Conservation (phyloP, 345 rosid genomes). For the Mallotus nudiflorus region DNA sequence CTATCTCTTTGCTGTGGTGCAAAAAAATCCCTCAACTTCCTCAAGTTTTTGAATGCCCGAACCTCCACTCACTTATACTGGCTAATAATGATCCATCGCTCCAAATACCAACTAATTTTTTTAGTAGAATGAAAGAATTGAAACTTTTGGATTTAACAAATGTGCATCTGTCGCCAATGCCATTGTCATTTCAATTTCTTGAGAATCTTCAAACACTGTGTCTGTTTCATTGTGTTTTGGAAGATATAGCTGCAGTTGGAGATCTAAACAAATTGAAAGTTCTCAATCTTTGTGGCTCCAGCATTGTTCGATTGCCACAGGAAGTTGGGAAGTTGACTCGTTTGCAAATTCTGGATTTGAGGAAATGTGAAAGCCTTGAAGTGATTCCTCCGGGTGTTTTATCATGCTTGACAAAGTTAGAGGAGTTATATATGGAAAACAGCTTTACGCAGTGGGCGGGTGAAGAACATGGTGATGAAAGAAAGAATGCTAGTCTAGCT, state of each 20-base stretch:
- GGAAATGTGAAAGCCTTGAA: constrained; percentile 10
- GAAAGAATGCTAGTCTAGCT: no score
- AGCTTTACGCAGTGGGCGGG: constrained; percentile 24
- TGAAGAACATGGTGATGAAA: no score
- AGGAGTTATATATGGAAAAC: constrained; percentile 22
- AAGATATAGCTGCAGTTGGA: constrained; percentile 15
- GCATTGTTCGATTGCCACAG: constrained; percentile 12
- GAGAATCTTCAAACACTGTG: constrained; percentile 14
- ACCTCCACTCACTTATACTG: constrained; percentile 12
- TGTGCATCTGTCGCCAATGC: neutral
- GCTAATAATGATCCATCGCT: neutral
- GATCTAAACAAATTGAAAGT: constrained; percentile 18
- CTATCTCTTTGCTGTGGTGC: neutral
- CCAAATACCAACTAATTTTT: constrained; percentile 17
- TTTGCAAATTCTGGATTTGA: constrained; percentile 24
- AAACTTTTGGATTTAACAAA: constrained; percentile 18
- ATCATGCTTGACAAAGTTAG: constrained; percentile 10
- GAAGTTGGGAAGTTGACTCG: constrained; percentile 19
- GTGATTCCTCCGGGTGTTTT: constrained; percentile 19
- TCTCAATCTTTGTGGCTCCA: constrained; percentile 3
- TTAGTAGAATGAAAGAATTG: constrained; percentile 13
- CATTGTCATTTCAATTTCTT: constrained; percentile 15
- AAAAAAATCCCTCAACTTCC: constrained; percentile 23
- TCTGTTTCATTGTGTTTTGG: neutral
- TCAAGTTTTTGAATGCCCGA: constrained; percentile 9